Conservation (phyloP, 768 basidiomycete species). For the Naematelia aurantialba region DNA sequence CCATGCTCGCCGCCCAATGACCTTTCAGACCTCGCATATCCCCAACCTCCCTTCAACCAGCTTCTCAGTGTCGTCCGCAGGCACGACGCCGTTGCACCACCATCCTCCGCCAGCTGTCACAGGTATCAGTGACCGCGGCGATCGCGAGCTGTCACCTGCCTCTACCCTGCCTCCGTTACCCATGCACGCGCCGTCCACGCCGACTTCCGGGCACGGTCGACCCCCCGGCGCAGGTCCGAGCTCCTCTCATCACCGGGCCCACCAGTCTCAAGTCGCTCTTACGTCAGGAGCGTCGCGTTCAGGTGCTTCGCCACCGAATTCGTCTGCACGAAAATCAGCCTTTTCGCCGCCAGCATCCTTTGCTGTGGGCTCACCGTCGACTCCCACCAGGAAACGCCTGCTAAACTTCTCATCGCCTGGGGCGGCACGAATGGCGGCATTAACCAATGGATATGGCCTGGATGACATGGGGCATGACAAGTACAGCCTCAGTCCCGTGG, state of each 20-base stretch:
- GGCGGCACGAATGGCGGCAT: conserved; percentile 58
- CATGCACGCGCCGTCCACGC: conserved; percentile 43
- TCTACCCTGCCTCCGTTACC: conserved; percentile 42
- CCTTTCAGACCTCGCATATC: conserved; percentile 67
- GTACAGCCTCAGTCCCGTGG: conserved; percentile 86
- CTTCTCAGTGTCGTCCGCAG: conserved; percentile 63
- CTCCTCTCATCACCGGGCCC: conserved; percentile 35
- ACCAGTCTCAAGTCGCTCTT: conserved; percentile 37
- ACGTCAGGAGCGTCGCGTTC: conserved; percentile 19
- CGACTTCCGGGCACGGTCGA: conserved; percentile 38
- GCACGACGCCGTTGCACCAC: conserved; percentile 46
- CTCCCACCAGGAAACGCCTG: conserved; percentile 47
- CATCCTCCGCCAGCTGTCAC: conserved; percentile 40
- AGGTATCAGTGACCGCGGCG: conserved; percentile 23
- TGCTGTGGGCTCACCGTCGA: conserved; percentile 33
- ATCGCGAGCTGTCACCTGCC: conserved; percentile 33
- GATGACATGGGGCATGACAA: conserved; percentile 82
- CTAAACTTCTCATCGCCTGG: conserved; percentile 47
- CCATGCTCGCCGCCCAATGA: conserved; percentile 42
- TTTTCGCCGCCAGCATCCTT: conserved; percentile 35
- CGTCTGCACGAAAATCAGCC: conserved; percentile 25
- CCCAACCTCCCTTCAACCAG: conserved; percentile 71
- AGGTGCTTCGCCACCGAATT: conserved; percentile 27
- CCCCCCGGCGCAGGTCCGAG: conserved; percentile 41
- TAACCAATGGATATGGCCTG: conserved; percentile 53